Base-by-base conservation (phyloP, 192 early-diverging fungal genomes). In the Coemansia sp. region DNA sequence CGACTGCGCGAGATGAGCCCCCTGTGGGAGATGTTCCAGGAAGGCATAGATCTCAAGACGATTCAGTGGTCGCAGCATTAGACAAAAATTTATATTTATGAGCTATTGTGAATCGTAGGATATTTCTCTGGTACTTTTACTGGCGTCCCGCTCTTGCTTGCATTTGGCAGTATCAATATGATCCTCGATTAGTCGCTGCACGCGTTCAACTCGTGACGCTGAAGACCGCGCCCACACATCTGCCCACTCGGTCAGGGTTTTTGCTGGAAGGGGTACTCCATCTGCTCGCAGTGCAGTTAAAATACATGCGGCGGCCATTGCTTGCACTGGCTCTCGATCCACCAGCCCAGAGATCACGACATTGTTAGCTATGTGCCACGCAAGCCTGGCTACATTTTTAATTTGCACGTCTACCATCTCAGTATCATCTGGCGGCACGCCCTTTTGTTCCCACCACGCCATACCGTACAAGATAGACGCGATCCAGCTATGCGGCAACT, bases 21-120 rank as follows among this genome's bases (percentile, higher is more conserved):
- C 17, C 85, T 98, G 50, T 98, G 95, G 95, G 97, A 98, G 79
- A 98, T 98, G 96, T 91, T 89, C 62, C 93, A 94, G 73, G 94
- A 96, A 57, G 94, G 94, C 5, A 93, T 96, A 66, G 94, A 96
- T 73, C 72, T 96, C 67, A 94, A 94, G 85, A 85, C 85, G 37
- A 96, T 96, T 67, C 87, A 96, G 85, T 96, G 94, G 94, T 84
- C 88, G 64, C 92, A 94, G 73, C 93, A 96, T 77, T 96, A 68
- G 62, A 41, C 27, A 33, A 34, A 8, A 21, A 17, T 45, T 44
- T 63, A 35, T 54, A 27, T 65, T 19, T 13, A 39, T 36, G 1
- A 21, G 17, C 33, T 63, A 63, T 48, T 63, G 40, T 14, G 39
- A 63, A 17, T 46, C 62, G 17, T 33, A 63, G 16, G 33, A 17